These are phyloP conservation scores for Erythrophleum fordii DNA, from an alignment of 306 rosid genomes.

Conservation along the genomic window DNA sequence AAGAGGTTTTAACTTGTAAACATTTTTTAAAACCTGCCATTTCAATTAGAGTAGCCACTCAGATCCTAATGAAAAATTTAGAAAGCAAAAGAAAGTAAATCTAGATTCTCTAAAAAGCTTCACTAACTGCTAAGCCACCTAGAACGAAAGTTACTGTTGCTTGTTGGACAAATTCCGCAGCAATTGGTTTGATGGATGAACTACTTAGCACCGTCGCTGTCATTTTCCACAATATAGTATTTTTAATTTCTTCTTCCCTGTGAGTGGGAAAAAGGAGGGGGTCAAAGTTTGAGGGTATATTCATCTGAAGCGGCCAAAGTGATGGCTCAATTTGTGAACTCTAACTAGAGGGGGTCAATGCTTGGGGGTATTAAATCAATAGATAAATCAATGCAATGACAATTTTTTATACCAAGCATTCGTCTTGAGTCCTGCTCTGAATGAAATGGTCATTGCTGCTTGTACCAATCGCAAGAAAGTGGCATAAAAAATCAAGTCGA, in stretches of 20 bases:
- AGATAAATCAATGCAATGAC: background rate
- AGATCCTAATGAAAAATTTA: background rate
- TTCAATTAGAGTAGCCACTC: background rate
- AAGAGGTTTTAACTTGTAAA: background rate
- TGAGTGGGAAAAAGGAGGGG: background rate
- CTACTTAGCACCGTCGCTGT: background rate
- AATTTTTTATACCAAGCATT: background rate
- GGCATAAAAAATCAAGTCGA: background rate
- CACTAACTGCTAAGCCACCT: background rate
- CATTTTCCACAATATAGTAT: background rate
- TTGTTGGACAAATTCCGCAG: too few species aligned
- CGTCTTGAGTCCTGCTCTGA: background rate
- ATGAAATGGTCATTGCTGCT: background rate
- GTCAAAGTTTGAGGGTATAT: background rate
- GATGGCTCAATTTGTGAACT: background rate
- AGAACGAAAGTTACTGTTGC: background rate
- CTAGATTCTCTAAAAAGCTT: background rate
- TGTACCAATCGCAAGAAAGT: background rate
- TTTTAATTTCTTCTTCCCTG: background rate
- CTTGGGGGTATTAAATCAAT: background rate
- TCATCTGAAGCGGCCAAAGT: background rate
- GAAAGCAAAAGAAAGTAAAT: background rate
- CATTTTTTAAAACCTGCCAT: background rate
- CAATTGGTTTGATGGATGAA: too few species aligned
- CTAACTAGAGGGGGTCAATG: background rate